Evolutionary conservation across 2,329 filamentous ascomycete genomes (phyloP).

Genomic region (Rutstroemia sp.): DNA sequence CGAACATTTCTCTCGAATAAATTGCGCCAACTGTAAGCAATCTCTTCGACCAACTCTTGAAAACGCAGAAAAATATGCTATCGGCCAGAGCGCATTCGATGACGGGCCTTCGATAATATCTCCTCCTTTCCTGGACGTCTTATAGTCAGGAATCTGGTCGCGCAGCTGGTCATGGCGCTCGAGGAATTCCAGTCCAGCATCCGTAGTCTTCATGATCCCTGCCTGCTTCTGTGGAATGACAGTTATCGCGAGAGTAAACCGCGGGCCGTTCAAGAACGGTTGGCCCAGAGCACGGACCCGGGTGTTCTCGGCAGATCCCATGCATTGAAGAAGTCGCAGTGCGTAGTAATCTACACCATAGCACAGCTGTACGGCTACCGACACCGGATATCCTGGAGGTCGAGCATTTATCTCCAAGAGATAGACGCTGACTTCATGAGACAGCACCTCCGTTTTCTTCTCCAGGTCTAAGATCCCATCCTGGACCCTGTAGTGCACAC

Average conservation of each 20-base stretch:
- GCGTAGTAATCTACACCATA: constrained; percentile 25
- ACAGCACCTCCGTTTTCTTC: background rate
- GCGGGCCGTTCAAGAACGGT: constrained; percentile 14
- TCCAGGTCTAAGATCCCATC: constrained; percentile 17
- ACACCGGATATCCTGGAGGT: constrained; percentile 16
- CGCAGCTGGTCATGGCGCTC: too few species aligned
- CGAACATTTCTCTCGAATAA: too few species aligned
- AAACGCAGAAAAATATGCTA: too few species aligned
- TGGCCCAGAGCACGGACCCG: constrained; percentile 18
- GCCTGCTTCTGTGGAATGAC: too few species aligned
- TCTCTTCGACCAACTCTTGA: too few species aligned
- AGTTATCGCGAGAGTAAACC: background rate
- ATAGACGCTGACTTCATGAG: constrained; percentile 9
- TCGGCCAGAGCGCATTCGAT: too few species aligned
- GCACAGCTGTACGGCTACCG: constrained; percentile 7
- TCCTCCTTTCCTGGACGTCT: too few species aligned
- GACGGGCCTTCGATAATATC: too few species aligned
- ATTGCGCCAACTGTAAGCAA: too few species aligned
- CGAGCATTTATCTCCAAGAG: constrained; percentile 28
- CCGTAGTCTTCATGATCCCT: too few species aligned
- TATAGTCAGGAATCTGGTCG: too few species aligned
- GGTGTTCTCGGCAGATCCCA: constrained; percentile 14
- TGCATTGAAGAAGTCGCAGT: constrained; percentile 12
- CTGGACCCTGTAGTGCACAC: constrained; percentile 14
- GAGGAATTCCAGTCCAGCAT: too few species aligned